These are phyloP conservation scores for Vachellia collinsii DNA, from an alignment of 306 rosid species.

Conservation along the genomic window DNA sequence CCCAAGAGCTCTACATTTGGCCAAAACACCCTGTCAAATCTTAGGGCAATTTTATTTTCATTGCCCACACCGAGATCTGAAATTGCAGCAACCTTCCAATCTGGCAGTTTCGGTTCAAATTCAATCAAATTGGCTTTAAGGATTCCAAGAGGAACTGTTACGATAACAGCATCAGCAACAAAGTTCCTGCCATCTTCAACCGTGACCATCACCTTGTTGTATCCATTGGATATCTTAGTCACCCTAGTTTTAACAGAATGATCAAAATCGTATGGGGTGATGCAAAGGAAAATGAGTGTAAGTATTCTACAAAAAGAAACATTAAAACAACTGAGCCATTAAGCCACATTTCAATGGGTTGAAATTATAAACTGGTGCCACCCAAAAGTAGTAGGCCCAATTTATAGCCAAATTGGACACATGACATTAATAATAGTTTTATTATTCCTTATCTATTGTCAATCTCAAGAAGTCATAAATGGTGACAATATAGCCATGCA, in stretches of 20 bases:
- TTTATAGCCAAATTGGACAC: slow-evolving; percentile 3
- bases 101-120: slow-evolving; percentile 69
- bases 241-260: slow-evolving; percentile 46
- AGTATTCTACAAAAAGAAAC: not conserved
- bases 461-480: slow-evolving; percentile 10
- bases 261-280: slow-evolving; percentile 8
- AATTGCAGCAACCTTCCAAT: slow-evolving; percentile 74
- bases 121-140: slow-evolving; percentile 72
- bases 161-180: slow-evolving; percentile 55
- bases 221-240: slow-evolving; percentile 54
- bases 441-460: not conserved
- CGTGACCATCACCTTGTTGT: slow-evolving; percentile 66
- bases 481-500: slow-evolving; percentile 19
- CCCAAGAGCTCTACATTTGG: slow-evolving; percentile 77
- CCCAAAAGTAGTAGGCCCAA: not conserved
- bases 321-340: not conserved
- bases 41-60: slow-evolving; percentile 74
- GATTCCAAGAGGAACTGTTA: slow-evolving; percentile 71
- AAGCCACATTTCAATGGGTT: not conserved
- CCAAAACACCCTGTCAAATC: slow-evolving; percentile 69
- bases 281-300: not conserved
- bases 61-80: slow-evolving; percentile 82
- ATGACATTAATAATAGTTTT: slow-evolving; percentile 4
- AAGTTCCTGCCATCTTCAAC: slow-evolving; percentile 62
- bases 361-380: slow-evolving; percentile 1